These are phyloP conservation scores for Carex pumila DNA, from an alignment of 176 grass and related monocot species.

Conservation along the genomic window DNA sequence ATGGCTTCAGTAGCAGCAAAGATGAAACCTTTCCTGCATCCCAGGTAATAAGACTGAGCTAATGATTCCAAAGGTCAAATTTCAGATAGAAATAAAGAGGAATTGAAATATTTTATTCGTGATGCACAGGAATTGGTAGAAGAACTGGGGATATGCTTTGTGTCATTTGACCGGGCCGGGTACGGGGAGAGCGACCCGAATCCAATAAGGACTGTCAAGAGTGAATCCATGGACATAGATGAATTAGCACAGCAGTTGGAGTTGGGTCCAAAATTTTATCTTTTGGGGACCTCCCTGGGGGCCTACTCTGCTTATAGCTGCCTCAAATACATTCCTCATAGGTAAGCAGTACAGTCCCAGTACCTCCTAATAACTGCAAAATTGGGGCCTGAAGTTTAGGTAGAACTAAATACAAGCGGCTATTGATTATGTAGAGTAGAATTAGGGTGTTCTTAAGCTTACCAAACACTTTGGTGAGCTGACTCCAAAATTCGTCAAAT, in stretches of 20 bases:
- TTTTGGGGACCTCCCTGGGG: slow-evolving; percentile 52
- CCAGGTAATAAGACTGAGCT: slow-evolving; percentile 3
- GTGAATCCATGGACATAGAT: slow-evolving; percentile 49
- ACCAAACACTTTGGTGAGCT: too few relatives aligned
- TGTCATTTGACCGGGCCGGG: slow-evolving; percentile 66
- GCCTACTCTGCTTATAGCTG: slow-evolving; percentile 52
- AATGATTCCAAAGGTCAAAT: neutral
- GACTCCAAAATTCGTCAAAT: too few relatives aligned
- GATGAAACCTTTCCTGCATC: slow-evolving; percentile 33
- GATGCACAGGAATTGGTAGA: slow-evolving; percentile 38
- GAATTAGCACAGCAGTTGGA: slow-evolving; percentile 45
- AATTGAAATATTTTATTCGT: neutral
- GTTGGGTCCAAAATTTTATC: slow-evolving; percentile 51
- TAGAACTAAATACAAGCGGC: neutral
- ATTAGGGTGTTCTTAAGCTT: too few relatives aligned
- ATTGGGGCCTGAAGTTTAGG: neutral
- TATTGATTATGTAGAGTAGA: neutral
- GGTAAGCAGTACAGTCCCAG: slow-evolving; percentile 11
- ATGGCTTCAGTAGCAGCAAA: slow-evolving; percentile 39
- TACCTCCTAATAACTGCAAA: neutral
- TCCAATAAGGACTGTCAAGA: slow-evolving; percentile 35
- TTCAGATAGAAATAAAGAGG: neutral
- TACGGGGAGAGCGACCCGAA: slow-evolving; percentile 65
- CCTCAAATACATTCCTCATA: slow-evolving; percentile 62
- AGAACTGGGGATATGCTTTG: slow-evolving; percentile 35